Evolutionary conservation across 83 land plant genomes (phyloP).

Genomic region (Thuja plicata): DNA sequence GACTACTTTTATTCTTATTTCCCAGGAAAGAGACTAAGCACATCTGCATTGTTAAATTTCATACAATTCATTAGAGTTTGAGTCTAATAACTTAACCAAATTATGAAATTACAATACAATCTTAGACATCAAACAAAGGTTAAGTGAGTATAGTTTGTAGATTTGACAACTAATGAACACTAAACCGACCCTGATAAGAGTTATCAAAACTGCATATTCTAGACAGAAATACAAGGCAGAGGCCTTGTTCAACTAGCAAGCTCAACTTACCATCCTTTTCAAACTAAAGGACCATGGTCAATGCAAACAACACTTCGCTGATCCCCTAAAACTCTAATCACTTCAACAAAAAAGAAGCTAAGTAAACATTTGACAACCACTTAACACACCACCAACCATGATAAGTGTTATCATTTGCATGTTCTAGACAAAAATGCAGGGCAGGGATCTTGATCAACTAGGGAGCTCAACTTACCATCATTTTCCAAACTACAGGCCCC

Average conservation of each 20-base stretch:
- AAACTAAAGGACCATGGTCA: not conserved
- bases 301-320: not conserved
- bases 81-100: not conserved
- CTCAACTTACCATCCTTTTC: not conserved
- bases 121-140: not conserved
- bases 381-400: not conserved
- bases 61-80: not conserved
- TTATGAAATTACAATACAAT: not conserved
- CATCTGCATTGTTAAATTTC: not conserved
- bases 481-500: not conserved
- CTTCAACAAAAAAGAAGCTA: constrained; percentile 4
- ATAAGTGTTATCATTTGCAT: not conserved
- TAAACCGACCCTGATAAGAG: not conserved
- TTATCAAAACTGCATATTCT: not conserved
- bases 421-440: not conserved
- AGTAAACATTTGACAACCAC: not conserved
- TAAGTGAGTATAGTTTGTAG: not conserved
- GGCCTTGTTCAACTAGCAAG: not conserved
- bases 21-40: constrained; percentile 59
- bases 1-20: constrained; percentile 55
- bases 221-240: not conserved
- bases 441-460: not conserved
- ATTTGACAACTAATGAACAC: not conserved
- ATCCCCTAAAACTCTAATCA: not conserved
- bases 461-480: not conserved